Base-by-base conservation (phyloP, 2,329 filamentous ascomycete species). In the Penicillium occitanis region DNA sequence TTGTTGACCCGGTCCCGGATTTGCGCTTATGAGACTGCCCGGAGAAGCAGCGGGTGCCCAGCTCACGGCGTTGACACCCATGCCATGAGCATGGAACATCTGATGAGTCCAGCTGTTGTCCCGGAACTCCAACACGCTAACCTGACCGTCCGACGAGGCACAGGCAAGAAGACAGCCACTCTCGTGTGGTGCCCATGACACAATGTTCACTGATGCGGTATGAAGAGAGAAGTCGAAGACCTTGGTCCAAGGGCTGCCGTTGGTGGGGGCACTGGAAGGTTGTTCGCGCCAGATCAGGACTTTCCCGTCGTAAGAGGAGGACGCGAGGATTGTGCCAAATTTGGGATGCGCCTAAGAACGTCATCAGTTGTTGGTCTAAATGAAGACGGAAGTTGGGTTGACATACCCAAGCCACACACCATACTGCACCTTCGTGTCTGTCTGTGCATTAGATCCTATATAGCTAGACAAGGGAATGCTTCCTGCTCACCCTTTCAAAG, bases 211-310 rank as follows among this genome's bases (percentile, higher is more conserved):
- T 61, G 91, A 95, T 60, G 94, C 94, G 78, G 94, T 96, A 87
- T 98, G 94, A 64, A 94, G 87, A 69, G 91, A 90, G 76, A 96
- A 96, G 75, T 96, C 92, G 83, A 95, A 96, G 78, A 97, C 92
- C 76, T 90, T 89, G 74, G 93, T 90, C 90, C 90, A 93, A 73
- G 87, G 83, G 72, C 81, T 83, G 68, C 76, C 71, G 46, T 74
- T 75, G 64, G 75, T 74, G 64, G 78, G 72, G 65, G 77, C 69
- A 72, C 74, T 76, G 63, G 76, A 73, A 61, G 76, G 73, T 78
- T 93, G 90, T 81, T 99, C 95, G 78, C 93, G 92, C 93, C 94
- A 99, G 85, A 99, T 96, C 79, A 98, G 89, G 71, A 99, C 94
- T 81, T 97, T 97, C 80, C 94, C 95, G 80, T 99, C 95, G 83